Conservation (phyloP, 169 alveolate species). For the Eimeria sp. region DNA sequence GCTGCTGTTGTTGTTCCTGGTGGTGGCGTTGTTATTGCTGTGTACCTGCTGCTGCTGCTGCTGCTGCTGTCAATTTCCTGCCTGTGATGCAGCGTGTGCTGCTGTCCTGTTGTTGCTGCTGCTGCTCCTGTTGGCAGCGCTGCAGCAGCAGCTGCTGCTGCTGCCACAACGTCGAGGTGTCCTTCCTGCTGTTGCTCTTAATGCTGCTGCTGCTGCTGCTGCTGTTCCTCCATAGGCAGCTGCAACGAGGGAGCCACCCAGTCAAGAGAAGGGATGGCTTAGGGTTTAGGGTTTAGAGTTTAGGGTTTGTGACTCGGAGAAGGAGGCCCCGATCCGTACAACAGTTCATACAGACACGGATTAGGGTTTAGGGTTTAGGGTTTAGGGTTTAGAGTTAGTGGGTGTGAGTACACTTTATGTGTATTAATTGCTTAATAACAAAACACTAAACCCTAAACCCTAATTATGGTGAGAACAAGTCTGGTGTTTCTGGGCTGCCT, state of each 20-base stretch:
- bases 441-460: neutral
- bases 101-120: slow-evolving; percentile 79
- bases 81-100: too few relatives aligned
- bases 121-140: slow-evolving; percentile 78
- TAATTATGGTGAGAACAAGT: neutral
- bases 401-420: neutral
- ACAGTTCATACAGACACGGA: too few relatives aligned
- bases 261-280: too few relatives aligned
- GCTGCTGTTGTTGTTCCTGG: too few relatives aligned
- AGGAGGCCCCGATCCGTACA: too few relatives aligned
- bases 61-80: neutral
- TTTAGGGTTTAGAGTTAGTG: too few relatives aligned
- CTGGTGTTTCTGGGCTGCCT: neutral
- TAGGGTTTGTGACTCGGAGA: too few relatives aligned
- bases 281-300: too few relatives aligned
- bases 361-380: too few relatives aligned
- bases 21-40: too few relatives aligned
- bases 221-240: neutral
- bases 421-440: neutral
- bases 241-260: neutral
- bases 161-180: slow-evolving; percentile 38
- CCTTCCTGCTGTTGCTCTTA: too few relatives aligned
- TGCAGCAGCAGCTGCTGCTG: slow-evolving; percentile 51
- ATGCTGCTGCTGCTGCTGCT: slow-evolving; percentile 13
- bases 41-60: neutral